A percentile compares a stretch with the other conserved stretches of the same genome.
phyloP scores from a whole-genome alignment of 2,329 filamentous ascomycete species.

The Akanthomyces lecanii region DNA sequence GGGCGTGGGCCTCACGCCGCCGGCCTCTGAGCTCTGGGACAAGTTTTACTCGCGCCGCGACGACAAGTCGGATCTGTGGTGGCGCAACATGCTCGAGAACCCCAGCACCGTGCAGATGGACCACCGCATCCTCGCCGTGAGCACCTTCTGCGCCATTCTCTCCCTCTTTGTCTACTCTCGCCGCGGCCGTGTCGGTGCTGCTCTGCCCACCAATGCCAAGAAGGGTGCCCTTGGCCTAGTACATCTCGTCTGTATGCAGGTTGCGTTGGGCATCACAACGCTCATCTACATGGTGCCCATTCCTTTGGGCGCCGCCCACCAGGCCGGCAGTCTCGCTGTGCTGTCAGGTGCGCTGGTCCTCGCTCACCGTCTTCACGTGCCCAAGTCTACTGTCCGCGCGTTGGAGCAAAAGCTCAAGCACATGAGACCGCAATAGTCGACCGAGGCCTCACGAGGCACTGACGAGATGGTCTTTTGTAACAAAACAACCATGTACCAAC shows the following conservation, averaged over 20 bases:
- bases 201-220: constrained; percentile 59
- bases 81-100: constrained; percentile 98
- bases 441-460: background rate
- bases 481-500: background rate
- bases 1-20: constrained; percentile 79
- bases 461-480: constrained; percentile 2
- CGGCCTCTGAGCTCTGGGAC: constrained; percentile 77
- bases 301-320: constrained; percentile 82
- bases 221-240: constrained; percentile 75
- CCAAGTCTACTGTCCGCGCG: constrained; percentile 58
- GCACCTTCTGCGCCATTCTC: constrained; percentile 78
- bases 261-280: constrained; percentile 80
- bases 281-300: constrained; percentile 92
- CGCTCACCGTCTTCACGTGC: constrained; percentile 72
- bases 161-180: constrained; percentile 77
- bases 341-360: constrained; percentile 78
- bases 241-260: constrained; percentile 78
- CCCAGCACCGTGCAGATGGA: constrained; percentile 93
- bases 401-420: constrained; percentile 49
- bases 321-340: constrained; percentile 82
- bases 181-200: constrained; percentile 52
- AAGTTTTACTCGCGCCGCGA: constrained; percentile 76
- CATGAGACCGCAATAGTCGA: constrained; percentile 28
- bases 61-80: constrained; percentile 81
- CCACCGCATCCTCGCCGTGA: constrained; percentile 86